phyloP scores from a whole-genome alignment of 345 rosid species.

The Salix brachista region DNA sequence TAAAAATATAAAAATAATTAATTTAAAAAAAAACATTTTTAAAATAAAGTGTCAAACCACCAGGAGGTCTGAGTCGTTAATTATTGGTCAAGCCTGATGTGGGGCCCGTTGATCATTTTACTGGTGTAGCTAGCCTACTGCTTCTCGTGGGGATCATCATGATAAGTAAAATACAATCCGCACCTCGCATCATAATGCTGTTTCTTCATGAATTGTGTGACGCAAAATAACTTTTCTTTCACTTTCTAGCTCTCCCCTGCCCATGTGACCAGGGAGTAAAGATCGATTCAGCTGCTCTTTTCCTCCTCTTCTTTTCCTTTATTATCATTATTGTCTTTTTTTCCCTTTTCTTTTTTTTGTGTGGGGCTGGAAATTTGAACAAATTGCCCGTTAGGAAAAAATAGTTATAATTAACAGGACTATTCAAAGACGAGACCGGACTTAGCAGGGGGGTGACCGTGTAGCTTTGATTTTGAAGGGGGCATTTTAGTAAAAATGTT shows the following conservation, averaged over 20 bases:
- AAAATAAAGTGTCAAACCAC: too few species aligned
- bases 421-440: neutral
- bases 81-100: neutral
- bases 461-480: neutral
- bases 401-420: neutral
- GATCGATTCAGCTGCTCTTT: neutral
- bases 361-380: conserved; percentile 19
- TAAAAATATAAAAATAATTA: too few species aligned
- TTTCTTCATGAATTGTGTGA: conserved; percentile 33
- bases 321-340: neutral
- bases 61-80: neutral
- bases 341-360: neutral
- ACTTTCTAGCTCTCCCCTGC: conserved; percentile 21
- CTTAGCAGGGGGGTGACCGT: neutral
- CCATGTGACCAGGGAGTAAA: conserved; percentile 24
- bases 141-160: conserved; percentile 7
- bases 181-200: conserved; percentile 14
- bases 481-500: neutral
- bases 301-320: neutral
- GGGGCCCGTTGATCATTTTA: neutral
- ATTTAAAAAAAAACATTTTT: too few species aligned
- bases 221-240: conserved; percentile 14
- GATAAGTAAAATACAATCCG: neutral
- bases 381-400: neutral
- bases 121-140: neutral